phyloP scores from a whole-genome alignment of 2,329 filamentous ascomycete genomes.

The Zymoseptoria crescenta region DNA sequence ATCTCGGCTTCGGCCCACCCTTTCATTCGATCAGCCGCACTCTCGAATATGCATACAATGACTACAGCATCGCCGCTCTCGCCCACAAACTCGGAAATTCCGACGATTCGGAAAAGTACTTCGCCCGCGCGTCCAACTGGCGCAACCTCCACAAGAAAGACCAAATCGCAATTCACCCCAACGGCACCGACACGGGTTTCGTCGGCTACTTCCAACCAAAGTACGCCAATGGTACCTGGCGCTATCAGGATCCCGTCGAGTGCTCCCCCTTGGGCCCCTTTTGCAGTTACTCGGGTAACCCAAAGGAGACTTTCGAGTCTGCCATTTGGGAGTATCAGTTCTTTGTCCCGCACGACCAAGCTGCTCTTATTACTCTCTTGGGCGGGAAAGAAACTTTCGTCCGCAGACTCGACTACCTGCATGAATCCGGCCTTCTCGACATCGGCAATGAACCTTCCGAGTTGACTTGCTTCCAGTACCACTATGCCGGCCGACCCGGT shows the following conservation, averaged over 20 bases:
- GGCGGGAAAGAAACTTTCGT: constrained; percentile 34
- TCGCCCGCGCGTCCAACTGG: constrained; percentile 60
- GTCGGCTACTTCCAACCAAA: constrained; percentile 62
- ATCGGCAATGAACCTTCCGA: constrained; percentile 40
- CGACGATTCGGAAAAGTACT: constrained; percentile 50
- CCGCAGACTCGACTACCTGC: constrained; percentile 34
- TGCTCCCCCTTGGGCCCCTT: constrained; percentile 46
- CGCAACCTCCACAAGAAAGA: constrained; percentile 62
- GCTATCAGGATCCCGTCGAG: constrained; percentile 52
- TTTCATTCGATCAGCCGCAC: constrained; percentile 61
- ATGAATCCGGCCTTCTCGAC: constrained; percentile 34
- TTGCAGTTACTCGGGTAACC: constrained; percentile 40
- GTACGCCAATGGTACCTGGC: constrained; percentile 60
- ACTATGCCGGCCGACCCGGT: constrained; percentile 35
- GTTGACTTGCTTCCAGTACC: constrained; percentile 37
- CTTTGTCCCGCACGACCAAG: constrained; percentile 37
- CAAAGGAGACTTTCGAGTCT: constrained; percentile 62
- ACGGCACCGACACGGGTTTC: constrained; percentile 55
- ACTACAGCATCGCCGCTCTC: constrained; percentile 60
- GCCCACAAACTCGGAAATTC: constrained; percentile 49
- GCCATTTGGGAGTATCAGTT: constrained; percentile 66
- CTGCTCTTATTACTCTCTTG: constrained; percentile 31
- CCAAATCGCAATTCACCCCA: constrained; percentile 43
- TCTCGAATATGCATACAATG: constrained; percentile 64
- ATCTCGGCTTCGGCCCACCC: constrained; percentile 58